phyloP scores from a whole-genome alignment of 2,329 filamentous ascomycete genomes.

The Lecanicillium sp. region DNA sequence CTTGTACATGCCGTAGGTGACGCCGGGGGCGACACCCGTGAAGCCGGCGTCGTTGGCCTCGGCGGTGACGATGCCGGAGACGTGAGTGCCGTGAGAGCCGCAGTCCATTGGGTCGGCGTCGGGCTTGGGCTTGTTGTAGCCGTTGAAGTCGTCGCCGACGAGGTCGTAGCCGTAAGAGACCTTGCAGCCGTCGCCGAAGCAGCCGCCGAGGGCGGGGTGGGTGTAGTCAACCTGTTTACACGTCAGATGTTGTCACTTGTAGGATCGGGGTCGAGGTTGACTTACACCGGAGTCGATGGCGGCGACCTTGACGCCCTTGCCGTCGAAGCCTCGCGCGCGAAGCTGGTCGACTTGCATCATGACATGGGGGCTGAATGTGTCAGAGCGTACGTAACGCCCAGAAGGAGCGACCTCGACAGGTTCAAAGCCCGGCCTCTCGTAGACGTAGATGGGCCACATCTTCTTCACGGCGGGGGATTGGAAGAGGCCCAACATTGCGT shows the following conservation, averaged over 20 bases:
- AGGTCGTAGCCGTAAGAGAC: slow-evolving; percentile 43
- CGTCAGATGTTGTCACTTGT: not conserved
- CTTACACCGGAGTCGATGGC: slow-evolving; percentile 24
- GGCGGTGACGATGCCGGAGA: slow-evolving; percentile 41
- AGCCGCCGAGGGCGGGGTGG: slow-evolving; percentile 46
- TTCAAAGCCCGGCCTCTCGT: not conserved
- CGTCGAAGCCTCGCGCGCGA: slow-evolving; percentile 38
- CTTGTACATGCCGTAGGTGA: slow-evolving; percentile 35
- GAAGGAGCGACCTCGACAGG: not conserved
- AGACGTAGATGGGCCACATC: slow-evolving; percentile 8
- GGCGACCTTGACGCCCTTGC: slow-evolving; percentile 38
- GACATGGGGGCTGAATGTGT: slow-evolving; percentile 22
- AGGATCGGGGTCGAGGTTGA: not conserved
- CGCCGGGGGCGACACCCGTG: slow-evolving; percentile 36
- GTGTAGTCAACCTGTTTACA: slow-evolving; percentile 38
- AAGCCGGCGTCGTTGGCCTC: slow-evolving; percentile 32
- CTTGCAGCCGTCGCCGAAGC: slow-evolving; percentile 44
- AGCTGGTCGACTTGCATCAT: slow-evolving; percentile 34
- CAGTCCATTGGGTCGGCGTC: slow-evolving; percentile 35
- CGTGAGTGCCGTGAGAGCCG: slow-evolving; percentile 40
- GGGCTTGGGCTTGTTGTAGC: slow-evolving; percentile 25
- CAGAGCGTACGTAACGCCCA: not conserved
- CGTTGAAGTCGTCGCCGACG: slow-evolving; percentile 32
- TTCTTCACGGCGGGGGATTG: not conserved
- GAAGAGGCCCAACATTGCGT: not conserved